These are phyloP conservation scores for Sicyos edulis DNA, from an alignment of 306 rosid species.

Conservation along the genomic window DNA sequence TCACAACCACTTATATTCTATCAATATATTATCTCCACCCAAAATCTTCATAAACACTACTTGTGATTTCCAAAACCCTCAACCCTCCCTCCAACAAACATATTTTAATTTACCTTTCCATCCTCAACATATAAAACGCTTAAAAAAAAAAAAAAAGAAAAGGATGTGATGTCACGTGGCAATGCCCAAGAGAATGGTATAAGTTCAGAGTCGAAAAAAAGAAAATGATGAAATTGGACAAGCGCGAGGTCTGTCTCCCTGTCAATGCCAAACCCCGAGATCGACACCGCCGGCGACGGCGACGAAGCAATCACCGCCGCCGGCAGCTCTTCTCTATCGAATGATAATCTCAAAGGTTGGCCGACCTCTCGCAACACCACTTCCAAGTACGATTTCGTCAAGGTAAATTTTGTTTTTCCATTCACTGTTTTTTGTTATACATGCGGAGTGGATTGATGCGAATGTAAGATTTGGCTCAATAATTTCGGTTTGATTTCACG, in stretches of 20 bases:
- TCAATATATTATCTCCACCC: no score
- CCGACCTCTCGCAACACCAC: conserved; percentile 65
- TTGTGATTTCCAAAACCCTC: no score
- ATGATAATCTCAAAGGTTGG: conserved; percentile 22
- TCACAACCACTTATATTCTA: no score
- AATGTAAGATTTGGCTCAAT: not conserved
- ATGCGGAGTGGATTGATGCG: not conserved
- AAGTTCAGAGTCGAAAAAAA: not conserved
- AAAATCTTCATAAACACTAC: no score
- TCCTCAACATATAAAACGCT: no score
- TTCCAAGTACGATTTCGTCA: conserved; percentile 93
- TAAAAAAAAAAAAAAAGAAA: no score
- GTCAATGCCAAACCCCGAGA: conserved; percentile 22
- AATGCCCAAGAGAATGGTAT: not conserved
- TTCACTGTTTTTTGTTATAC: not conserved
- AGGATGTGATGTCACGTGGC: not conserved
- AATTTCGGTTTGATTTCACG: not conserved
- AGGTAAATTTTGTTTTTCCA: conserved; percentile 36
- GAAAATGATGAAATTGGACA: conserved; percentile 16
- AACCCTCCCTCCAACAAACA: no score
- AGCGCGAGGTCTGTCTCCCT: conserved; percentile 20
- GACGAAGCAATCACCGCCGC: conserved; percentile 35
- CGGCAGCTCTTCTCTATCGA: conserved; percentile 6
- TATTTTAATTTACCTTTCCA: no score
- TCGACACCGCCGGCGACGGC: conserved; percentile 27